Evolutionary conservation across 2,329 filamentous ascomycete species (phyloP), one percentile per base, ranked within the genome.

Genomic region (Fusarium humuli): DNA sequence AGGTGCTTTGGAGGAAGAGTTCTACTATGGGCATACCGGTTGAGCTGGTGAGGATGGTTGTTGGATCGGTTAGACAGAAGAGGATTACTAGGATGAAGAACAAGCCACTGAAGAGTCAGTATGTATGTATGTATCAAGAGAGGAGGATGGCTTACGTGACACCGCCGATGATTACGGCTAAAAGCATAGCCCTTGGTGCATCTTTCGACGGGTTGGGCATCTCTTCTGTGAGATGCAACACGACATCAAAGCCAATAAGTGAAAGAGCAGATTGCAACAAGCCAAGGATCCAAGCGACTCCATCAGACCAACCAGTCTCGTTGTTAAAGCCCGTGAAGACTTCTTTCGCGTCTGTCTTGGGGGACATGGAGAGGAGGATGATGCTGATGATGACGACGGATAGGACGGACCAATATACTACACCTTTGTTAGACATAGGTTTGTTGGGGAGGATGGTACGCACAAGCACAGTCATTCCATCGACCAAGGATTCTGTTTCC

Each of bases 1-100:
- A 75, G 0, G 82, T 84, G 1, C 78, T 80, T 48, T 83, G 82
- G 6, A 81, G 75, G 49, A 84, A 80, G 9, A 86, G 75, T 56
- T 85, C 83, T 18, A 82, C 76, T 37, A 85, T 83, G 3, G 84
- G 83, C 77, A 85, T 82, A 5, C 81, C 81, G 0, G 83, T 84
- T 6, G 77, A 67, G 0, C 81, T 78, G 0, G 62, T 57, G 3
- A 83, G 63, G 7, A 83, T 73, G 1, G 76, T 77, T 5, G 74
- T 72, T 14, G 77, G 77, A 57, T 83, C 81, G 4, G 75, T 77
- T 11, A 83, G 73, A 56, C 78, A 81, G 74, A 83, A 83, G 6
- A 83, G 74, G 16, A 83, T 81, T 5, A 82, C 81, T 0, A 83
- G 59, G 22, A 82, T 80, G 34, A 83, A 83, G 6, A 75, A 59